Percentiles rank a stretch among this genome's conserved stretches.
These are phyloP conservation scores for Venturia pyrina DNA, from an alignment of 2,329 filamentous ascomycete species.

Conservation along the genomic window DNA sequence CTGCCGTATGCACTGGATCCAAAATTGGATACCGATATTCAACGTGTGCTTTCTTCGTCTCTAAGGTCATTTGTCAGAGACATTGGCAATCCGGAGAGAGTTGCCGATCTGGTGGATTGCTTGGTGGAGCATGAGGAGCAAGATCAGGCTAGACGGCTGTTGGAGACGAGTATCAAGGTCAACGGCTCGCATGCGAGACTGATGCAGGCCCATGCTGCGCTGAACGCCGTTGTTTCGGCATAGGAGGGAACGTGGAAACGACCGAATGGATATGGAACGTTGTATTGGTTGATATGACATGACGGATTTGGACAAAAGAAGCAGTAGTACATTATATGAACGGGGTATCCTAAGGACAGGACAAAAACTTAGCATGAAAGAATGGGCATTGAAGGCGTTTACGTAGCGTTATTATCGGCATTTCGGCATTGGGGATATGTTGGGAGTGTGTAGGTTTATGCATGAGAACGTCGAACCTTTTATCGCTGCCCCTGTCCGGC, in stretches of 20 bases:
- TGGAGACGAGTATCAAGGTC: slow-evolving; percentile 3
- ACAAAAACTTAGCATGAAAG: too few relatives aligned
- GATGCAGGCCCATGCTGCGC: background rate
- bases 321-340: too few relatives aligned
- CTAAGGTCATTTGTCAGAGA: slow-evolving; percentile 27
- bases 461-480: too few relatives aligned
- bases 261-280: too few relatives aligned
- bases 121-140: slow-evolving; percentile 11
- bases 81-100: background rate
- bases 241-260: background rate
- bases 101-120: background rate
- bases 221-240: background rate
- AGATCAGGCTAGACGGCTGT: slow-evolving; percentile 3
- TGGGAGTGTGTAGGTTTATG: too few relatives aligned
- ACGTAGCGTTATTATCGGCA: too few relatives aligned
- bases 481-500: too few relatives aligned
- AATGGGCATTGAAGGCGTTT: too few relatives aligned
- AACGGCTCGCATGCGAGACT: background rate
- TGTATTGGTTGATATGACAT: too few relatives aligned
- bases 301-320: too few relatives aligned
- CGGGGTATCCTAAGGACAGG: too few relatives aligned
- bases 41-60: slow-evolving; percentile 38
- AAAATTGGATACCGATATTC: slow-evolving; percentile 43
- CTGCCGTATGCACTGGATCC: slow-evolving; percentile 34
- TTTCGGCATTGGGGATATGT: too few relatives aligned